Conservation (phyloP, 1,139 yeast species). For the Zygoascus hellenicus region DNA sequence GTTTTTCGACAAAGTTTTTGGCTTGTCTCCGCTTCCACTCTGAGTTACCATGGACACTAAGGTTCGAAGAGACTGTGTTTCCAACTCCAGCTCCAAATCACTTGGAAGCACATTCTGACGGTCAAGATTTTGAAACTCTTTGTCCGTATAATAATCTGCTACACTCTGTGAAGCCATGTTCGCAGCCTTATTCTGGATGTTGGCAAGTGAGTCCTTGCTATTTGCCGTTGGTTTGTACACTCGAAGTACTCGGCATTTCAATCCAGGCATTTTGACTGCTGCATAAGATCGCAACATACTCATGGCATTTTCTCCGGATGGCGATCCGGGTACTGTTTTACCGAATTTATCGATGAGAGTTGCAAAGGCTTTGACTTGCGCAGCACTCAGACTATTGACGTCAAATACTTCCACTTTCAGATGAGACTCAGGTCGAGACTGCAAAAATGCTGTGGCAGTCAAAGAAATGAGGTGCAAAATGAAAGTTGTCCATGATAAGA, state of each 20-base stretch:
- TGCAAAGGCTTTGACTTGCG: constrained; percentile 38
- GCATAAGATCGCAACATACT: constrained; percentile 39
- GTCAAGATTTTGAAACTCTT: constrained; percentile 38
- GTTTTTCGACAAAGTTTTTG: constrained; percentile 34
- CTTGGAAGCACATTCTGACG: constrained; percentile 18
- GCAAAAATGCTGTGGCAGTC: constrained; percentile 4
- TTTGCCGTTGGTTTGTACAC: constrained; percentile 26
- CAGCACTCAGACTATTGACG: constrained; percentile 28
- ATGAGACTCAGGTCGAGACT: constrained; percentile 24
- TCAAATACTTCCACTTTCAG: constrained; percentile 37
- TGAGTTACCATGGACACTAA: neutral
- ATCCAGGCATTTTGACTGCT: constrained; percentile 30
- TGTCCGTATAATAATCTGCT: constrained; percentile 4
- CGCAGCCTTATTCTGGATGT: neutral
- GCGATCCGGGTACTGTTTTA: constrained; percentile 35
- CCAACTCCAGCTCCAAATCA: constrained; percentile 9
- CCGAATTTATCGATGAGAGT: constrained; percentile 36
- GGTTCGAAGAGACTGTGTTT: constrained; percentile 5
- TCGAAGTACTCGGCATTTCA: constrained; percentile 38
- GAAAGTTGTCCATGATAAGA: constrained; percentile 7
- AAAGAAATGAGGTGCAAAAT: constrained; percentile 5
- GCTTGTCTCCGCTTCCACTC: neutral
- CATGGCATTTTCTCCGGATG: constrained; percentile 37
- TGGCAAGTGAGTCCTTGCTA: neutral
- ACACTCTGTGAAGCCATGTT: constrained; percentile 1